Evolutionary conservation across 1,139 yeast genomes (phyloP).

Genomic region (Pichia sp.): DNA sequence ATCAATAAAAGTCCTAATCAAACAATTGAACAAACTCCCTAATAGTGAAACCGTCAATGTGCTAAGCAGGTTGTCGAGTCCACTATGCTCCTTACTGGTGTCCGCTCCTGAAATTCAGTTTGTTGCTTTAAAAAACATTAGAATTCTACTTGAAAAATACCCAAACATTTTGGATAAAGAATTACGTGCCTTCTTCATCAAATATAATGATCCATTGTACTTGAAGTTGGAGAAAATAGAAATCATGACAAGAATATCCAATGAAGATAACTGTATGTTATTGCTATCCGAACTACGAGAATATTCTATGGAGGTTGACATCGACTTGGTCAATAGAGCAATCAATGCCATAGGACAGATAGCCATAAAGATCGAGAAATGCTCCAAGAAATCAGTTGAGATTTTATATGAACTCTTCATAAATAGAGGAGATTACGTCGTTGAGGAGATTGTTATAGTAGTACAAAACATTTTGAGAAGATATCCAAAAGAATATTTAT

Average conservation of each 20-base stretch:
- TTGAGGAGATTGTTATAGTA: slow-evolving; percentile 76
- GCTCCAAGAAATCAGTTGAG: slow-evolving; percentile 68
- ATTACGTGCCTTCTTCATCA: slow-evolving; percentile 84
- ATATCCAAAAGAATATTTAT: slow-evolving; percentile 63
- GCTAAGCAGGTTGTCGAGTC: slow-evolving; percentile 79
- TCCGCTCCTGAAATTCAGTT: slow-evolving; percentile 93
- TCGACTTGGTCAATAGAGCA: slow-evolving; percentile 79
- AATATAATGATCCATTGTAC: slow-evolving; percentile 91
- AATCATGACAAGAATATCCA: slow-evolving; percentile 80
- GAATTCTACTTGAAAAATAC: slow-evolving; percentile 84
- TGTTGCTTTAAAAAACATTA: slow-evolving; percentile 86
- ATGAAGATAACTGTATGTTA: slow-evolving; percentile 60
- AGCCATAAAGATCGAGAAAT: slow-evolving; percentile 69
- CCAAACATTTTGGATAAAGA: slow-evolving; percentile 78
- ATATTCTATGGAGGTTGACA: slow-evolving; percentile 91
- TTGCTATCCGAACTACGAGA: slow-evolving; percentile 84
- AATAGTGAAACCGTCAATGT: slow-evolving; percentile 42
- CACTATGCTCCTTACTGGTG: slow-evolving; percentile 82
- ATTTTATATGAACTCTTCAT: slow-evolving; percentile 70
- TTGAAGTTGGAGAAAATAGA: slow-evolving; percentile 90
- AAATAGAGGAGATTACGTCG: slow-evolving; percentile 69
- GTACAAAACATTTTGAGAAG: slow-evolving; percentile 77
- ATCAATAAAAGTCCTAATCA: slow-evolving; percentile 75
- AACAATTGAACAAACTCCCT: slow-evolving; percentile 57
- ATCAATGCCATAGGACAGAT: slow-evolving; percentile 83